A percentile compares a stretch with the other conserved stretches of the same genome.
phyloP scores from a whole-genome alignment of 805 yeast species.

The Metschnikowia santaceciliae region DNA sequence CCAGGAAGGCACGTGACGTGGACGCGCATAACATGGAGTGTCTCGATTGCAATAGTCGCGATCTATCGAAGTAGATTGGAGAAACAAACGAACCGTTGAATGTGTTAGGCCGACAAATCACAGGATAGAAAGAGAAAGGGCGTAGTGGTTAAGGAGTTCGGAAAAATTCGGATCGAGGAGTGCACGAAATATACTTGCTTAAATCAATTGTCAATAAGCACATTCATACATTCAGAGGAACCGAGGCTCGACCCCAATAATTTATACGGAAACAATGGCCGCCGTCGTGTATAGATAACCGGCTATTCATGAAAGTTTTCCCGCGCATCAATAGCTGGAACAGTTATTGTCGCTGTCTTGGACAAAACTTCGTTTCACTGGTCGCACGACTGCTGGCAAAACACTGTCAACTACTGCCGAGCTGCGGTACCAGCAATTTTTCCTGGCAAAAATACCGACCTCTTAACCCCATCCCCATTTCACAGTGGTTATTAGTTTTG shows the following conservation, averaged over 20 bases:
- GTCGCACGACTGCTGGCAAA: not conserved
- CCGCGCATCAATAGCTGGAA: not conserved
- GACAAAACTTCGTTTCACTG: not conserved
- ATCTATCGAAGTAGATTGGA: not conserved
- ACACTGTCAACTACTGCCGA: not conserved
- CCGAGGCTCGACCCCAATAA: not conserved
- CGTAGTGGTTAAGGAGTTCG: not conserved
- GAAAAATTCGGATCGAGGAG: not conserved
- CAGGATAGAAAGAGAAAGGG: no score
- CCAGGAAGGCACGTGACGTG: not conserved
- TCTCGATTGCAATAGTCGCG: not conserved
- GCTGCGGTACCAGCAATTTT: not conserved
- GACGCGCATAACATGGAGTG: not conserved
- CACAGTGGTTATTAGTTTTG: no score
- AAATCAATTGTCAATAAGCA: not conserved
- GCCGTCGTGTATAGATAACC: not conserved
- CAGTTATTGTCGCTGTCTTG: not conserved
- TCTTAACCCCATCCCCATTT: no score
- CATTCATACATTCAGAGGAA: not conserved
- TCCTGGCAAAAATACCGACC: not conserved
- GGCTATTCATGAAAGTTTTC: not conserved
- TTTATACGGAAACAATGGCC: not conserved
- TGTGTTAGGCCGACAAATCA: not conserved
- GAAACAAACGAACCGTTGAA: not conserved
- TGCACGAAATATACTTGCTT: not conserved